phyloP scores from a whole-genome alignment of 1,284 basidiomycete species.

The Cutaneotrichosporon mucoides region DNA sequence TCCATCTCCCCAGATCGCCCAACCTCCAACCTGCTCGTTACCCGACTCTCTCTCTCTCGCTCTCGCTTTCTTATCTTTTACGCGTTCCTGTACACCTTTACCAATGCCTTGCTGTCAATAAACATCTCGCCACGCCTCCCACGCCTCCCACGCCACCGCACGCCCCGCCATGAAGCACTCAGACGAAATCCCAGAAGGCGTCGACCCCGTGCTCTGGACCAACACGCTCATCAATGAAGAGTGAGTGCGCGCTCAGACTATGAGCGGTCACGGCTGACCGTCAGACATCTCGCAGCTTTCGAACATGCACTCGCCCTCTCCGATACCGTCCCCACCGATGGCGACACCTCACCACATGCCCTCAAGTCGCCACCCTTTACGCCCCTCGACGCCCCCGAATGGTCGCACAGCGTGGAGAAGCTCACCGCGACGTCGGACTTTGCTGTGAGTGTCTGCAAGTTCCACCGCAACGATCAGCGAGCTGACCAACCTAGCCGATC shows the following conservation, averaged over 20 bases:
- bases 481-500: constrained; percentile 57
- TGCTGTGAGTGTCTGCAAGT: constrained; percentile 51
- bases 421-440: constrained; percentile 87
- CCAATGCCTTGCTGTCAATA: not conserved
- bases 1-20: not conserved
- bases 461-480: not conserved
- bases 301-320: constrained; percentile 40
- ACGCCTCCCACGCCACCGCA: not conserved
- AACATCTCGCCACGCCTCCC: not conserved
- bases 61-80: not conserved
- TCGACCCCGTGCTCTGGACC: constrained; percentile 40
- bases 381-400: constrained; percentile 9
- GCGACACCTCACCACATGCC: constrained; percentile 30
- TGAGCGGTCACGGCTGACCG: not conserved
- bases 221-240: constrained; percentile 65
- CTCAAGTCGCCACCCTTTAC: constrained; percentile 27
- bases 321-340: constrained; percentile 31
- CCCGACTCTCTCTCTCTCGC: not conserved
- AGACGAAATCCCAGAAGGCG: constrained; percentile 9
- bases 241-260: constrained; percentile 47
- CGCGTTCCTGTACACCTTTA: too few species aligned
- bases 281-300: constrained; percentile 46
- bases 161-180: not conserved
- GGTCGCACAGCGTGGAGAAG: constrained; percentile 56
- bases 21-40: not conserved